These are phyloP conservation scores for Botrytis deweyae DNA, from an alignment of 2,329 filamentous ascomycete species.

Conservation along the genomic window DNA sequence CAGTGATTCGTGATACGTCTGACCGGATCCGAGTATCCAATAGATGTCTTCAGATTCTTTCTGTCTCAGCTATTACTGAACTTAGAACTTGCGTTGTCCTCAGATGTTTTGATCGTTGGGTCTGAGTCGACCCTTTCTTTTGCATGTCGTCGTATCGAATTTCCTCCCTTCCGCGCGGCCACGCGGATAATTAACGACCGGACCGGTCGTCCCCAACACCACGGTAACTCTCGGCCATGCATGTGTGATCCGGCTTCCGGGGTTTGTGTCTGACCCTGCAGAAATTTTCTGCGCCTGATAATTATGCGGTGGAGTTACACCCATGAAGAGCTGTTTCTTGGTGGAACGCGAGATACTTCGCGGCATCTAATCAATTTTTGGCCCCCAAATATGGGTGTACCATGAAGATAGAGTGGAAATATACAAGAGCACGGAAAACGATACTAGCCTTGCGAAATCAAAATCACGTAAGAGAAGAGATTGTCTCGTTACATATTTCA, in stretches of 20 bases:
- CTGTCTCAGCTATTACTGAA: background rate
- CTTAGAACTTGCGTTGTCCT: background rate
- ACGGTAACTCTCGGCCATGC: background rate
- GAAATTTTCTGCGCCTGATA: slow-evolving; percentile 4
- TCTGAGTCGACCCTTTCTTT: background rate
- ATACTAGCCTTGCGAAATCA: background rate
- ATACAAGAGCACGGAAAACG: background rate
- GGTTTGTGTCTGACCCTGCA: background rate
- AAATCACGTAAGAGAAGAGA: background rate
- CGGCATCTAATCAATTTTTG: background rate
- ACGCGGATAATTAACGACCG: background rate
- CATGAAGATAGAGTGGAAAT: background rate
- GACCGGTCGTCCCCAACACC: background rate
- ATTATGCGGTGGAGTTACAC: background rate
- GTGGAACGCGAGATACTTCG: background rate
- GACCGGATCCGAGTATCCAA: background rate
- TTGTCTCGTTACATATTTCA: too few relatives aligned
- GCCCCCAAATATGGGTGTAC: background rate
- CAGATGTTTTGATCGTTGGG: background rate
- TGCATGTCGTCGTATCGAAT: background rate
- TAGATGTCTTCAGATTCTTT: background rate
- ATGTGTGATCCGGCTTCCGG: slow-evolving; percentile 5
- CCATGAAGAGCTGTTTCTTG: background rate
- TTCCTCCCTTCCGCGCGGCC: background rate
- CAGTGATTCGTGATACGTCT: background rate